Base-by-base conservation (phyloP, 306 rosid genomes). In the Cucumis cinereus region DNA sequence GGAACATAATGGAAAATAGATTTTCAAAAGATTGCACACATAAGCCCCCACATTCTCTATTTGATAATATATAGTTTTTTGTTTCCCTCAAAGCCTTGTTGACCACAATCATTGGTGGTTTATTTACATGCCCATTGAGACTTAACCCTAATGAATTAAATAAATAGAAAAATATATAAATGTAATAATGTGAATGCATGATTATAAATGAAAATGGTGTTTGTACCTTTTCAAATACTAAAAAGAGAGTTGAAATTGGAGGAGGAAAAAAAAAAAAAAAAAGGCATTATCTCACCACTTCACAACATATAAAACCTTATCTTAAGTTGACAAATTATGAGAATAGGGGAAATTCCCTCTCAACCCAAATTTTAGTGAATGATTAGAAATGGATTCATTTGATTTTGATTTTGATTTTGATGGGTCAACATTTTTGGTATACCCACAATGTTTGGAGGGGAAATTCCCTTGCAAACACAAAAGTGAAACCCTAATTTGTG, bases 21-120 rank as follows among this genome's bases (percentile, higher is more conserved):
- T 69, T 69, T 69, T 69, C 23, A 40, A n/a, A 69, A 69, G 74
- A 69, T 69, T 69, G 36, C 73, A 66, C 53, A 66, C 24, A 33
- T 9, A 38, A 66, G 13, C 9, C 8, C 22, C 20, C 74, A 43
- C 74, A 69, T 19, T 20, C 15, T 23, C 56, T 69, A 69, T 22
- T 43, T 23, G 36, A 69, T 68, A 19, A 68, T 11, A 20, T n/a
- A 23, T 41, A 45, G 54, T 69, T 41, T 2, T 30, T 30, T 30
- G 2, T 30, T 30, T 3, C 4, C 56, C 35, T 69, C 74, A 69
- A 69, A 69, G 13, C 7, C 74, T 23, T 69, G 57, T 69, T 69
- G 74, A 69, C 57, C 23, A 69, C 1, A 69, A 45, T 69, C 38
- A 69, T 69, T 45, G 53, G 52, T 67, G 73, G 56, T 45, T 45